These are phyloP conservation scores for Globisporangium polare DNA, from an alignment of 352 stramenopile species.

Conservation along the genomic window DNA sequence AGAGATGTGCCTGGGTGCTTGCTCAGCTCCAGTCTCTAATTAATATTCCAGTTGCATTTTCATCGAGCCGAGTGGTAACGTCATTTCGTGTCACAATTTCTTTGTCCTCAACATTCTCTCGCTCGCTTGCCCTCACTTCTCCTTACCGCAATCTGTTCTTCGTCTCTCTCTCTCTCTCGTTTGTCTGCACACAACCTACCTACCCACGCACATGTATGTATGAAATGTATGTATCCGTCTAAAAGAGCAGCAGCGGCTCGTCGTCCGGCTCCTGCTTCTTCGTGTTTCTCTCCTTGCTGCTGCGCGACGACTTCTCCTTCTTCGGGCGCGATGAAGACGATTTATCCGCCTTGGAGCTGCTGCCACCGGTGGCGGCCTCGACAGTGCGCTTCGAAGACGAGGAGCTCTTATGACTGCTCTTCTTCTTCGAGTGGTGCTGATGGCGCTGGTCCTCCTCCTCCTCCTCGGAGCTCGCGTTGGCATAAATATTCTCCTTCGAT, in stretches of 20 bases:
- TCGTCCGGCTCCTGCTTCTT: constrained; percentile 37
- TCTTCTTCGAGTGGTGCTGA: constrained; percentile 31
- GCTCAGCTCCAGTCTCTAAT: constrained; percentile 4
- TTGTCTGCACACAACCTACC: no score
- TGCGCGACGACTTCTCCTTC: constrained; percentile 28
- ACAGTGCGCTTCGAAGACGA: constrained; percentile 13
- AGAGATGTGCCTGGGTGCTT: not conserved
- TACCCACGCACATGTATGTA: constrained; percentile 2
- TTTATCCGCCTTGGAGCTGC: constrained; percentile 24
- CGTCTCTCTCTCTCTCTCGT: no score
- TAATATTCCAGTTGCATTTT: constrained; percentile 12
- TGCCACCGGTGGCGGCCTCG: not conserved
- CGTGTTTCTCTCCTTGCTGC: constrained; percentile 26
- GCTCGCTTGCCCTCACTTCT: no score
- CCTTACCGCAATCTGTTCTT: no score
- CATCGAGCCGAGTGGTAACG: no score
- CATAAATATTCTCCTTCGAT: constrained; percentile 49
- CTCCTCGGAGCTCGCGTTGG: constrained; percentile 37
- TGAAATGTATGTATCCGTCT: constrained; percentile 25
- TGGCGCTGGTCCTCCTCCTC: constrained; percentile 24
- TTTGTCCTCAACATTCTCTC: no score
- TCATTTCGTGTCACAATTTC: no score
- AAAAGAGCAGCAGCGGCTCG: constrained; percentile 79
- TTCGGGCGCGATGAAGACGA: constrained; percentile 32
- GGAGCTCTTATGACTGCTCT: constrained; percentile 30